Evolutionary conservation across 208 protist genomes (phyloP).

Genomic region (Acanthamoeba culbertsoni): DNA sequence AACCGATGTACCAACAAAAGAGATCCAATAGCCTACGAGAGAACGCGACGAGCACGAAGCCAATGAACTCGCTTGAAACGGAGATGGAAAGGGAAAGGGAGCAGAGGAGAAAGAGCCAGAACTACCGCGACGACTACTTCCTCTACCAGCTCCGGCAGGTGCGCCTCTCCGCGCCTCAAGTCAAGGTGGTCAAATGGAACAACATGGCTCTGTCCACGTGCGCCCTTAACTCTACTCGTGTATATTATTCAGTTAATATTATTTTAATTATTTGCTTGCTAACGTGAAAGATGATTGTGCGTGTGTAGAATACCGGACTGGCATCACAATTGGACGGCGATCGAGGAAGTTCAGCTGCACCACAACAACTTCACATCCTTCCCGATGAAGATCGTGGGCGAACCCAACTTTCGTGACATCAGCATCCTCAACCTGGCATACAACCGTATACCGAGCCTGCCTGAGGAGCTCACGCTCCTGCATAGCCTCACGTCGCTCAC

Average conservation of each 20-base stretch:
- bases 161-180: neutral
- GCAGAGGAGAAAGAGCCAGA: neutral
- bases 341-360: neutral
- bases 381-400: neutral
- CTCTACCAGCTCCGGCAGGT: neutral
- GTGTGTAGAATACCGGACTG: neutral
- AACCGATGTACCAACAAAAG: neutral
- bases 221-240: neutral
- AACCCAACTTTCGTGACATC: neutral
- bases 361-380: constrained; percentile 22
- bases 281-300: neutral
- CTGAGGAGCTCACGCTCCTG: neutral
- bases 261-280: neutral
- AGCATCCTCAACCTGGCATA: neutral
- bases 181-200: neutral
- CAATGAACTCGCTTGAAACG: no score
- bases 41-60: no score
- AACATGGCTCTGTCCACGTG: neutral
- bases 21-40: no score
- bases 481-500: neutral
- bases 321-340: neutral
- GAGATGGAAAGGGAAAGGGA: neutral
- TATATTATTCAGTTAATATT: neutral
- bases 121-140: neutral
- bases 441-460: neutral